Conservation (phyloP, 1,139 yeast genomes). For the Pichia sp. region DNA sequence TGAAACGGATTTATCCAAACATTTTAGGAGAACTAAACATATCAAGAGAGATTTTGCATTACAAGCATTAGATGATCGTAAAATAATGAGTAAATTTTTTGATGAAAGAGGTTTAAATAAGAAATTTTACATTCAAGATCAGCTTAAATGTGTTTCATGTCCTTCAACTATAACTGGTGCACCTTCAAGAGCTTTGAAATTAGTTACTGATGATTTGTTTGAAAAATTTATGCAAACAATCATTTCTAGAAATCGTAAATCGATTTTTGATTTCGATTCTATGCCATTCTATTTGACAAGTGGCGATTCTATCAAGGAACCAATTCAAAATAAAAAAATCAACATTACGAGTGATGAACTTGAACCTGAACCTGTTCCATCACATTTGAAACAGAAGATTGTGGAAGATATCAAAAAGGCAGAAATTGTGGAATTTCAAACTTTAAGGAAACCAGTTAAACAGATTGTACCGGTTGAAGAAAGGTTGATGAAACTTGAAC, state of each 20-base stretch:
- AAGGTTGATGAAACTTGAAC: slow-evolving; percentile 50
- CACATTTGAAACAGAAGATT: slow-evolving; percentile 15
- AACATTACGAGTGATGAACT: slow-evolving; percentile 17
- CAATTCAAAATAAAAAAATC: slow-evolving; percentile 13
- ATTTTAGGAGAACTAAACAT: slow-evolving; percentile 15
- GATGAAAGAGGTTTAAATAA: slow-evolving; percentile 29
- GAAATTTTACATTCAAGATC: slow-evolving; percentile 41
- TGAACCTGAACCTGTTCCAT: slow-evolving; percentile 26
- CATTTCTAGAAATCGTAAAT: slow-evolving; percentile 33
- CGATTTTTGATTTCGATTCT: slow-evolving; percentile 37
- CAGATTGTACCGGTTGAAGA: slow-evolving; percentile 31
- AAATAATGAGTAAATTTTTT: slow-evolving; percentile 40
- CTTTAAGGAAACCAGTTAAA: slow-evolving; percentile 16
- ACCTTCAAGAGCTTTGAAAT: slow-evolving; percentile 26
- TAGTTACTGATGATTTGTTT: slow-evolving; percentile 23
- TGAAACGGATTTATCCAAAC: slow-evolving; percentile 33
- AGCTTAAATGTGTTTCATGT: slow-evolving; percentile 50
- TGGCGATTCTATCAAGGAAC: slow-evolving; percentile 17
- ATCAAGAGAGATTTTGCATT: slow-evolving; percentile 25
- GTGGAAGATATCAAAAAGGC: slow-evolving; percentile 11
- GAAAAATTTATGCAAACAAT: slow-evolving; percentile 34
- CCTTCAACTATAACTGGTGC: slow-evolving; percentile 38
- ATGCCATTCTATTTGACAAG: slow-evolving; percentile 32
- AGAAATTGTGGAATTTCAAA: slow-evolving; percentile 15
- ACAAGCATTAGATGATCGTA: slow-evolving; percentile 39